Evolutionary conservation across 2,329 filamentous ascomycete genomes (phyloP), one percentile per base, ranked within the genome.

Genomic region (Alternaria ventricosa): DNA sequence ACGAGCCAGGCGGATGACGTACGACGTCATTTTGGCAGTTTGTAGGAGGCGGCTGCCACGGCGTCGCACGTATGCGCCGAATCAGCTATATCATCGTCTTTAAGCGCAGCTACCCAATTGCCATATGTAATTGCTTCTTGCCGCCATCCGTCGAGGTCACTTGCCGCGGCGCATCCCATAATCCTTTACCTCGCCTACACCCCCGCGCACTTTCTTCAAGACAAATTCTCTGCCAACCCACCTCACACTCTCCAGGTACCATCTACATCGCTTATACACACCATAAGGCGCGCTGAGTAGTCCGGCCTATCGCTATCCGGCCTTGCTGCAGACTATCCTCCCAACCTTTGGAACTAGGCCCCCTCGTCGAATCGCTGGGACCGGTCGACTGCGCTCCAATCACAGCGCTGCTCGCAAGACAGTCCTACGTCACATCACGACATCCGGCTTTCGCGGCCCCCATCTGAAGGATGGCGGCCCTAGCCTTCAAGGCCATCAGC

Each of bases 401-500:
- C 77, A 78, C 56, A 67, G 55, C 65, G 59, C 57, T 57, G 56
- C 67, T 55, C 54, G 53, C 65, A 57, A 69, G 64, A 64, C 70
- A 61, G n/a, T 18, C 64, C 28, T 76, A 79, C 78, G 77, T 79
- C 78, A 79, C 72, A 60, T 20, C 50, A 64, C 65, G 50, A 61
- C 68, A 70, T 63, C 65, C 63, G 56, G 75, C 68, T 77, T 76
- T 67, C 69, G 66, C 67, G 61, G 61, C 55, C 57, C 61, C 58
- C 44, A 41, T 41, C 69, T 65, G 66, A 67, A 75, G 63, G 22
- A 79, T 79, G 78, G 72, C 77, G 50, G 72, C 73, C 30, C 74
- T 81, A 54, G 78, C 77, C 30, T 73, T 80, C 59, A 80, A 80
- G 65, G 79, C 78, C n/a, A 69, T 81, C 28, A 71, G 70, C 60